A percentile compares a stretch with the other conserved stretches of the same genome.
Evolutionary conservation across 108 stramenopile genomes (phyloP).

Genomic region (Ochromonas danica): DNA sequence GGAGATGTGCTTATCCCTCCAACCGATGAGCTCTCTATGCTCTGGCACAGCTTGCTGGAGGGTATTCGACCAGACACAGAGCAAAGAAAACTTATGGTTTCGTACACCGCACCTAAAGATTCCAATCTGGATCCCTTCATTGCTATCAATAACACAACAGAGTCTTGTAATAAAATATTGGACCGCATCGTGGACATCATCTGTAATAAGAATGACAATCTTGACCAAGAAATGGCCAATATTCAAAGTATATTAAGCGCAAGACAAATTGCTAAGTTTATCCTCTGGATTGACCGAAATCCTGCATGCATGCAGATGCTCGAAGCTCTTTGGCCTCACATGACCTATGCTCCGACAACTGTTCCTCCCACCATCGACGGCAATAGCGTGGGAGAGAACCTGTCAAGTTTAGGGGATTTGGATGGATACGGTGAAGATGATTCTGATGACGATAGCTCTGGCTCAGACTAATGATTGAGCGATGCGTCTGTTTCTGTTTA

Average conservation of each 20-base stretch:
- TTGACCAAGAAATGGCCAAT: conserved; percentile 76
- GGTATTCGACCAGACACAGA: not conserved
- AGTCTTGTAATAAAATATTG: conserved; percentile 19
- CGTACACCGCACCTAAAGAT: not conserved
- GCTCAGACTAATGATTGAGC: no score
- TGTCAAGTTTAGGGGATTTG: no score
- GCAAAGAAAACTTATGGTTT: not conserved
- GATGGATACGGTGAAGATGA: no score
- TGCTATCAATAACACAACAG: not conserved
- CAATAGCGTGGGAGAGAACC: no score
- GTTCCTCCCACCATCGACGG: no score
- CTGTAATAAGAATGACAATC: conserved; percentile 56
- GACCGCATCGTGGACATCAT: conserved; percentile 28
- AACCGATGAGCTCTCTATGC: not conserved
- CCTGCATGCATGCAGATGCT: conserved; percentile 90
- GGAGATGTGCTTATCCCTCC: not conserved
- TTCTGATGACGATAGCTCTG: no score
- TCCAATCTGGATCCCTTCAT: not conserved
- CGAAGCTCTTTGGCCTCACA: conserved; percentile 78
- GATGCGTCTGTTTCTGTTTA: no score
- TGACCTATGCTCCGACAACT: conserved; percentile 1
- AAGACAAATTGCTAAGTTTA: conserved; percentile 80
- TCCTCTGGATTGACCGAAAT: conserved; percentile 86
- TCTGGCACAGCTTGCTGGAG: conserved; percentile 11
- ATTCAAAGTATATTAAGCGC: conserved; percentile 46